Base-by-base conservation (phyloP, 1,139 yeast species). In the Kurtzmaniella quercitrusa region DNA sequence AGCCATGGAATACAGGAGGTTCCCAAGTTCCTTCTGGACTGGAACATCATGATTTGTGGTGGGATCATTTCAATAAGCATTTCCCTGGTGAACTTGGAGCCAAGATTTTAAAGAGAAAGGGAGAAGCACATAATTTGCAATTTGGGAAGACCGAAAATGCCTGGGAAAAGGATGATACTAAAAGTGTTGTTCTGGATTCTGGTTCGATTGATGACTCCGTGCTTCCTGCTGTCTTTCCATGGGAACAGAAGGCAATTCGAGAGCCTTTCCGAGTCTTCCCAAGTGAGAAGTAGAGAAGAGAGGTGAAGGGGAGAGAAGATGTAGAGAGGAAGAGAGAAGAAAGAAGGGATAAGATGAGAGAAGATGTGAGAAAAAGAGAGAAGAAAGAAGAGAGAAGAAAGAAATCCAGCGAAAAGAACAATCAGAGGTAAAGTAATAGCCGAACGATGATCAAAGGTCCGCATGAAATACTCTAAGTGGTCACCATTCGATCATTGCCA, bases 201-300 rank as follows among this genome's bases (percentile, higher is more conserved):
- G 45, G 46, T 23, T 25, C 33, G 7, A 34, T 21, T 16, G 44
- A 38, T 17, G 45, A 42, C 15, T 55, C 56, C 38, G 55, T 52
- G n/a, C 43, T 4, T 5, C 56, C 63, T 44, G 63, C 70, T 2
- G 56, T 72, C n/a, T 72, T 72, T 60, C 78, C 78, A 1, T 73
- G 77, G 77, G 77, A 70, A 49, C 49, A 54, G n/a, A 51, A 64
- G 29, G 57, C 52, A 12, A 47, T 45, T 17, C 42, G 34, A 58
- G 52, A 48, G 50, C 63, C 63, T 57, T 50, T 54, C 17, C 49
- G 60, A 42, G 46, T 48, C n/a, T 55, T 55, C 36, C 29, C 41
- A 14, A 14, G 36, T 31, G 16, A 31, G 6, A 31, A 27, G 14
- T n/a, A 27, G 10, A 11, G 14, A n/a, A 27, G 10, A 12, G 12